These are phyloP conservation scores for Scheffersomyces parashehatae DNA, from an alignment of 1,139 yeast genomes.

Conservation along the genomic window DNA sequence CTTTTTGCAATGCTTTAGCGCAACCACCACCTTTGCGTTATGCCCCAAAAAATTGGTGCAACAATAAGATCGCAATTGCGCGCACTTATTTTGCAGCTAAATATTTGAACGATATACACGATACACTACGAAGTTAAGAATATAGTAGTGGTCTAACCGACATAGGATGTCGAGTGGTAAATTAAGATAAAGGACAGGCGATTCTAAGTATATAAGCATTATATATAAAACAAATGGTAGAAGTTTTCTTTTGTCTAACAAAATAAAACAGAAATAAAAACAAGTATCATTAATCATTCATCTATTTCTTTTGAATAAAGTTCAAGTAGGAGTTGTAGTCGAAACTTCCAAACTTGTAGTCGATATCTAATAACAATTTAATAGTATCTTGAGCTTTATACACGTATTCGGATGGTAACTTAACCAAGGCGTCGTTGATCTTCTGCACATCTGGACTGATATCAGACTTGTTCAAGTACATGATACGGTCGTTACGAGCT, in stretches of 20 bases:
- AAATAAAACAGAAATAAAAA: background rate
- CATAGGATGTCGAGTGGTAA: too few relatives aligned
- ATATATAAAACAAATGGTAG: background rate
- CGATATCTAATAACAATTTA: constrained; percentile 61
- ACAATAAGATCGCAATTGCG: too few relatives aligned
- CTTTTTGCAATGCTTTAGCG: too few relatives aligned
- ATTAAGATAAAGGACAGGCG: too few relatives aligned
- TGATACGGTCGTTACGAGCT: constrained; percentile 34
- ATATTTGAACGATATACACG: too few relatives aligned
- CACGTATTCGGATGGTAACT: constrained; percentile 51
- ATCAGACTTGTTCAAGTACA: constrained; percentile 35
- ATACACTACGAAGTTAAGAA: too few relatives aligned
- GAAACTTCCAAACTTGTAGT: constrained; percentile 61
- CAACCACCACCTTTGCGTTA: too few relatives aligned
- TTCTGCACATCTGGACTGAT: constrained; percentile 10
- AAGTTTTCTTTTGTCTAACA: background rate
- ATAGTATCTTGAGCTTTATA: constrained; percentile 65
- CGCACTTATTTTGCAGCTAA: too few relatives aligned
- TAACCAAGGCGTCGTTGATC: constrained; percentile 39
- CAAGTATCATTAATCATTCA: background rate
- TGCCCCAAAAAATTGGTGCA: too few relatives aligned
- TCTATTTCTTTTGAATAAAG: constrained; percentile 37
- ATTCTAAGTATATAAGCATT: background rate
- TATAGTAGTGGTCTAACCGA: too few relatives aligned
- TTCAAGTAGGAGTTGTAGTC: constrained; percentile 51